These are phyloP conservation scores for Microdochium trichocladiopsis DNA, from an alignment of 2,329 filamentous ascomycete genomes.

Conservation along the genomic window DNA sequence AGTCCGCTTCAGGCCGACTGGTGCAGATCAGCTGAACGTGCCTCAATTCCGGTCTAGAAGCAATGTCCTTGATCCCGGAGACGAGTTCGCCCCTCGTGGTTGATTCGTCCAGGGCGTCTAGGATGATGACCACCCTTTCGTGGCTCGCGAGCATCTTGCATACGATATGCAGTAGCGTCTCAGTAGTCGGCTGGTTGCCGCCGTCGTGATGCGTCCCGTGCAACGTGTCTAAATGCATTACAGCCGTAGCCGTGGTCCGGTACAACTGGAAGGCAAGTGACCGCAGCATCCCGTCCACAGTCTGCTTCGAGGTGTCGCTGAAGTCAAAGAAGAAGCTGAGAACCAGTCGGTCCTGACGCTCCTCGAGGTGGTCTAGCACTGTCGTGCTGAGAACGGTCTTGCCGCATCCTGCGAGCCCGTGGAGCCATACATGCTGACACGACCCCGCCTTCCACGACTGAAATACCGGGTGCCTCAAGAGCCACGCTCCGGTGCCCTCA, in stretches of 20 bases:
- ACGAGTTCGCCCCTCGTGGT: slow-evolving; percentile 9
- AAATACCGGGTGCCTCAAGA: slow-evolving; percentile 19
- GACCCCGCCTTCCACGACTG: slow-evolving; percentile 17
- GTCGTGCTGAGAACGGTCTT: slow-evolving; percentile 31
- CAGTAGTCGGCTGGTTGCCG: slow-evolving; percentile 11
- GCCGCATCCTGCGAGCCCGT: slow-evolving; percentile 31
- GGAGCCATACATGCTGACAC: slow-evolving; percentile 26
- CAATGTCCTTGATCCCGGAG: slow-evolving; percentile 7
- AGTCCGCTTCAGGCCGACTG: slow-evolving; percentile 11
- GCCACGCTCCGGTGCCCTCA: slow-evolving; percentile 23
- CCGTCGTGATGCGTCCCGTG: slow-evolving; percentile 10
- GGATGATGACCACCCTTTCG: slow-evolving; percentile 5
- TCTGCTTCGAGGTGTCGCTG: slow-evolving; percentile 10
- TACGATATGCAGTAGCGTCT: slow-evolving; percentile 13
- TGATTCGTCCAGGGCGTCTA: slow-evolving; percentile 16
- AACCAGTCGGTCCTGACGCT: background rate
- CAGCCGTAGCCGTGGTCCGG: background rate
- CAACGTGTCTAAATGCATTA: slow-evolving; percentile 2
- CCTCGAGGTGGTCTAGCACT: slow-evolving; percentile 19
- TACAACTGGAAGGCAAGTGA: slow-evolving; percentile 14
- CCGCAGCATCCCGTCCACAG: slow-evolving; percentile 2
- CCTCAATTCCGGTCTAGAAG: slow-evolving; percentile 1
- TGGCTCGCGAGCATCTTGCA: slow-evolving; percentile 10
- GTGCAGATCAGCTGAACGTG: slow-evolving; percentile 8
- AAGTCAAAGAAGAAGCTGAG: slow-evolving; percentile 14